A percentile compares a stretch with the other conserved stretches of the same genome.
phyloP scores from a whole-genome alignment of 495 filamentous ascomycete genomes.

The Thozetella sp. region DNA sequence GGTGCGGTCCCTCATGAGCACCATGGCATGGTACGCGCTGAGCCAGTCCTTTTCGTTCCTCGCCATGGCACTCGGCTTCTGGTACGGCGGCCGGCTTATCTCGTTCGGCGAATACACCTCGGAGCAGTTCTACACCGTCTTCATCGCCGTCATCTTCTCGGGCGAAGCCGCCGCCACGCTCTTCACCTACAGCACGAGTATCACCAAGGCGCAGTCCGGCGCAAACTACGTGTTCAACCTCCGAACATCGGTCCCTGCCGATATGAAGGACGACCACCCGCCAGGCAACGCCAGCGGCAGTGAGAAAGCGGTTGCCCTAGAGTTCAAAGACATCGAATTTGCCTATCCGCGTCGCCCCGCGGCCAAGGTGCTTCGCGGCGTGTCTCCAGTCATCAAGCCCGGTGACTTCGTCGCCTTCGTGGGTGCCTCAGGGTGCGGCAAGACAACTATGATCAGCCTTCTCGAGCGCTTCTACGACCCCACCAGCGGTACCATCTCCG shows the following conservation, averaged over 20 bases:
- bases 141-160: conserved; percentile 42
- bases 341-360: conserved; percentile 50
- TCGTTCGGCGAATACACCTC: conserved; percentile 30
- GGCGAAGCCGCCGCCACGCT: conserved; percentile 39
- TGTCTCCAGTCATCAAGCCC: conserved; percentile 57
- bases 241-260: conserved; percentile 16
- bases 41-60: conserved; percentile 38
- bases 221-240: conserved; percentile 38
- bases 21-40: conserved; percentile 37
- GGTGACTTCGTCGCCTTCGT: conserved; percentile 66
- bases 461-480: conserved; percentile 60
- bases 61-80: conserved; percentile 42
- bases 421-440: conserved; percentile 65
- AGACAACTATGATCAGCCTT: conserved; percentile 60
- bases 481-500: conserved; percentile 44
- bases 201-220: conserved; percentile 36
- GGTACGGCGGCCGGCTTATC: conserved; percentile 39
- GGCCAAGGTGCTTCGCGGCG: conserved; percentile 51
- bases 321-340: conserved; percentile 53
- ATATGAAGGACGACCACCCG: conserved; percentile 15
- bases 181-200: conserved; percentile 44
- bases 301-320: conserved; percentile 45
- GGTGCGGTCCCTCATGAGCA: conserved; percentile 30
- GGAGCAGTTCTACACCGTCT: conserved; percentile 35
- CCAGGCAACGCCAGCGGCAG: conserved; percentile 12